phyloP scores from a whole-genome alignment of 768 basidiomycete genomes.

The Dentipellis fragilis region DNA sequence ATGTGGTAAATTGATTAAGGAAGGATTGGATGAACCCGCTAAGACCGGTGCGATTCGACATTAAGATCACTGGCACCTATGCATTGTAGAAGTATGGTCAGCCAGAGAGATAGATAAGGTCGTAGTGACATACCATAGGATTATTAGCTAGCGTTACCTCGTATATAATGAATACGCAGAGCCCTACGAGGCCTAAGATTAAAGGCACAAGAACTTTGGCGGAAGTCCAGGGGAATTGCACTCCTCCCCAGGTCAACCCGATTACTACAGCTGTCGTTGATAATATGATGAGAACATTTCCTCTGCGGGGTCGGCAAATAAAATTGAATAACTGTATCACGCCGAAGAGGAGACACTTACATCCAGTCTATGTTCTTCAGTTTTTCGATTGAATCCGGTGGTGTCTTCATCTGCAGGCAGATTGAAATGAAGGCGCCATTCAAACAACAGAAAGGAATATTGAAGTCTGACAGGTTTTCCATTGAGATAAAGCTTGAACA shows the following conservation, averaged over 20 bases:
- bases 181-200: conserved; percentile 27
- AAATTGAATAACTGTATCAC: neutral
- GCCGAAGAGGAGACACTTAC: conserved; percentile 15
- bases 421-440: conserved; percentile 18
- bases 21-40: conserved; percentile 27
- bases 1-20: conserved; percentile 3
- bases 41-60: conserved; percentile 22
- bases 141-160: conserved; percentile 24
- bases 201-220: conserved; percentile 31
- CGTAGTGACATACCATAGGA: conserved; percentile 22
- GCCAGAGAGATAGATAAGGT: no score
- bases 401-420: conserved; percentile 25
- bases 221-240: conserved; percentile 30
- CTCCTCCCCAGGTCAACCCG: conserved; percentile 34
- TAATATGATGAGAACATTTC: conserved; percentile 24
- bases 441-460: conserved; percentile 25
- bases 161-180: conserved; percentile 27
- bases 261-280: conserved; percentile 21
- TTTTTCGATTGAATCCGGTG: conserved; percentile 24
- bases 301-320: conserved; percentile 17
- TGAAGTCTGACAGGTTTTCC: conserved; percentile 20
- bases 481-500: neutral
- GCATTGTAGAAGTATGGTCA: neutral
- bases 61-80: conserved; percentile 24
- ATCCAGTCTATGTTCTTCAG: conserved; percentile 28